These are phyloP conservation scores for Tylopilus balloui DNA, from an alignment of 768 basidiomycete species.

Conservation along the genomic window DNA sequence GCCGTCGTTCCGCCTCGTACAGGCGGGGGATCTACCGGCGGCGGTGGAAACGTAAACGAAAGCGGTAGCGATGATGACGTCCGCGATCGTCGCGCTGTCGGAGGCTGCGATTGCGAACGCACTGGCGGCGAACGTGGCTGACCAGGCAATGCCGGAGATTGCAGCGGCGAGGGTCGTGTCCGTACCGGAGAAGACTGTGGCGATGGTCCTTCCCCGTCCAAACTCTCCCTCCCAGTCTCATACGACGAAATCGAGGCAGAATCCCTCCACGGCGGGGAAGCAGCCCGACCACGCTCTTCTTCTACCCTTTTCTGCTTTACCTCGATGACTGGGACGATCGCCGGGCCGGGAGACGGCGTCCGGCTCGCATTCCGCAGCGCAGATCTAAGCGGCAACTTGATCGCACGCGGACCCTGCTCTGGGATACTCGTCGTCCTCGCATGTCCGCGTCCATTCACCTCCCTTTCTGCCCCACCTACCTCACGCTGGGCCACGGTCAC, in stretches of 20 bases:
- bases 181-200: neutral
- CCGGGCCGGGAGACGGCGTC: constrained; percentile 42
- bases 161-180: neutral
- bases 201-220: constrained; percentile 28
- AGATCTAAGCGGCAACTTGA: constrained; percentile 54
- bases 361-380: constrained; percentile 54
- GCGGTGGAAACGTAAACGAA: constrained; percentile 15
- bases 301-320: neutral
- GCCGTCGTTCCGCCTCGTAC: neutral
- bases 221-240: constrained; percentile 58
- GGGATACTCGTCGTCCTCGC: neutral
- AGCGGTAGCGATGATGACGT: neutral
- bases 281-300: neutral
- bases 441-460: neutral
- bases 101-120: neutral
- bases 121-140: neutral
- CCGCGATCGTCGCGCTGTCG: neutral
- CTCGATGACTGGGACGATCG: neutral
- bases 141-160: too few relatives aligned
- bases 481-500: neutral
- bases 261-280: constrained; percentile 9
- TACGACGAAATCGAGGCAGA: constrained; percentile 50
- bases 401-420: constrained; percentile 22
- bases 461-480: neutral
- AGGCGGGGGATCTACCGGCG: constrained; percentile 10